These are phyloP conservation scores for Astrocystis sublimbata DNA, from an alignment of 495 filamentous ascomycete species.

Conservation along the genomic window DNA sequence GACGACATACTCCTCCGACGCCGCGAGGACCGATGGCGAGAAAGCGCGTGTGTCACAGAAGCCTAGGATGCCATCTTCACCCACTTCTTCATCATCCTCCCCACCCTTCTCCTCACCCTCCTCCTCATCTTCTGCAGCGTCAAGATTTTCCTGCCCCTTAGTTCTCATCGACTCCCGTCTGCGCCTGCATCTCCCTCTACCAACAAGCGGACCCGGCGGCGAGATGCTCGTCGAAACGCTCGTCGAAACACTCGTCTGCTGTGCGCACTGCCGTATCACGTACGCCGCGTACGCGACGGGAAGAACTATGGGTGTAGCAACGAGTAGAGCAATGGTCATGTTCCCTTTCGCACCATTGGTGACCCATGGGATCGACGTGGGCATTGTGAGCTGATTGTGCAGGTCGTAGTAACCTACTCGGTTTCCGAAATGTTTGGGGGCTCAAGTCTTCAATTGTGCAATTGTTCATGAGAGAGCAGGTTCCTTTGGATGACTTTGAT, in stretches of 20 bases:
- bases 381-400: background rate
- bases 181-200: background rate
- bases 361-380: background rate
- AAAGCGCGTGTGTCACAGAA: conserved; percentile 2
- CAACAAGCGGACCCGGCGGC: conserved; percentile 16
- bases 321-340: conserved; percentile 17
- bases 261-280: conserved; percentile 12
- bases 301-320: conserved; percentile 20
- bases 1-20: conserved; percentile 22
- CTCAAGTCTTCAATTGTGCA: too few relatives aligned
- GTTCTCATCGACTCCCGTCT: background rate
- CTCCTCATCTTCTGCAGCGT: too few relatives aligned
- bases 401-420: too few relatives aligned
- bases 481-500: background rate
- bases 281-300: conserved; percentile 16
- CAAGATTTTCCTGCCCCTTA: too few relatives aligned
- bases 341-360: background rate
- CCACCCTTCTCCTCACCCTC: background rate
- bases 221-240: conserved; percentile 4
- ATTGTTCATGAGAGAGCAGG: background rate
- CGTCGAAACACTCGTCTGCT: conserved; percentile 1
- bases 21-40: conserved; percentile 6
- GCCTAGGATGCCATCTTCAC: too few relatives aligned
- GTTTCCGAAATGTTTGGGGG: too few relatives aligned
- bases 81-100: too few relatives aligned